Conservation (phyloP, 257 asterid species). For the Capsicum chinense region DNA sequence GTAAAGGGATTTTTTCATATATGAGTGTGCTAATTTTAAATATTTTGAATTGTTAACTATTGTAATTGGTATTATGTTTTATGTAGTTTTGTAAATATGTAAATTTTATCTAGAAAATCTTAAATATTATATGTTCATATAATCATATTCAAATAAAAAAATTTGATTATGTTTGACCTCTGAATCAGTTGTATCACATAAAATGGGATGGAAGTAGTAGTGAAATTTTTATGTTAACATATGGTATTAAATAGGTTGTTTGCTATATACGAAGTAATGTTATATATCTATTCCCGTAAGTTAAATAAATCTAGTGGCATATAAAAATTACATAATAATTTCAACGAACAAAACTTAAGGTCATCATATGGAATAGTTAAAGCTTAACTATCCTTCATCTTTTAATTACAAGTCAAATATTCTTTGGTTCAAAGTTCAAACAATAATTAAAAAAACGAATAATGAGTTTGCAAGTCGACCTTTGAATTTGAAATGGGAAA, state of each 20-base stretch:
- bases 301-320: not conserved
- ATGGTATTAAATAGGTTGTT: not conserved
- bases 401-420: not conserved
- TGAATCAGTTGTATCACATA: not conserved
- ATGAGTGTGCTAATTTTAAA: too few species aligned
- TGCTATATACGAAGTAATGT: not conserved
- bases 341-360: slow-evolving; percentile 2
- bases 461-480: not conserved
- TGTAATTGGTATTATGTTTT: too few species aligned
- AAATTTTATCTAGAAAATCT: too few species aligned
- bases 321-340: not conserved
- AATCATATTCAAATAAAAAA: too few species aligned
- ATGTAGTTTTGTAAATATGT: too few species aligned
- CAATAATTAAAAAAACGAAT: not conserved
- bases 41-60: too few species aligned
- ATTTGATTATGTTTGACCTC: not conserved
- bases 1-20: not conserved
- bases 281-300: not conserved
- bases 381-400: not conserved
- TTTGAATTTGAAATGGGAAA: slow-evolving; percentile 17
- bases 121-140: not conserved
- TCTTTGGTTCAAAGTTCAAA: slow-evolving; percentile 20
- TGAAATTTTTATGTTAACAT: not conserved
- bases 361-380: not conserved
- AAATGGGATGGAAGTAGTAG: not conserved